A percentile compares a stretch with the other conserved stretches of the same genome.
Conservation (phyloP, 2,329 filamentous ascomycete species). For the Paraphaeosphaeria sporulosa region DNA sequence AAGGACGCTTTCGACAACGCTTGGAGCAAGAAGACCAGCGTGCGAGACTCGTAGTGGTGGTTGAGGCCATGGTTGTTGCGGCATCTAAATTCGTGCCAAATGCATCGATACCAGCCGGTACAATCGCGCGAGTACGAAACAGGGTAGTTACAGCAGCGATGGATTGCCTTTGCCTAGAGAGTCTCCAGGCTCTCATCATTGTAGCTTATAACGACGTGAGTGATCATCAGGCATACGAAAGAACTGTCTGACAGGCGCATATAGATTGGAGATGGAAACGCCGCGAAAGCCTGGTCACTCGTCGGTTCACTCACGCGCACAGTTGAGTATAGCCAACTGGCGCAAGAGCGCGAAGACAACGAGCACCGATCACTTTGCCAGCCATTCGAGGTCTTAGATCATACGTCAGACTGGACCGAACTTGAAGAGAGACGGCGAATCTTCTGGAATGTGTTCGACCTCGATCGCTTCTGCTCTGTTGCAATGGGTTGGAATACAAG, state of each 20-base stretch:
- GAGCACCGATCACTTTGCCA: slow-evolving; percentile 21
- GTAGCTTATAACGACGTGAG: slow-evolving; percentile 23
- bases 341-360: slow-evolving; percentile 27
- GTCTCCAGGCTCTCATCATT: slow-evolving; percentile 24
- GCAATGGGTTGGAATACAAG: slow-evolving; percentile 30
- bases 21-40: slow-evolving; percentile 11
- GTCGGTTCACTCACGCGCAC: slow-evolving; percentile 28
- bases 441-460: slow-evolving; percentile 31
- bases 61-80: slow-evolving; percentile 25
- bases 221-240: not conserved
- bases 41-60: slow-evolving; percentile 14
- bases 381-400: slow-evolving; percentile 17
- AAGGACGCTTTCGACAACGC: slow-evolving; percentile 21
- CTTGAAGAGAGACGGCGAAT: slow-evolving; percentile 27
- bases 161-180: slow-evolving; percentile 20
- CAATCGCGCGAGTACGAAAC: slow-evolving; percentile 3
- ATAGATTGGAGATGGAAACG: slow-evolving; percentile 23
- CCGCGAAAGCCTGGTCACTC: slow-evolving; percentile 24
- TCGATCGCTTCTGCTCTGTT: slow-evolving; percentile 28
- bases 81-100: slow-evolving; percentile 22
- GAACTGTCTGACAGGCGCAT: not conserved
- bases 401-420: slow-evolving; percentile 26
- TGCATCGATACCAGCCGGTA: not conserved
- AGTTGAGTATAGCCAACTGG: slow-evolving; percentile 25
- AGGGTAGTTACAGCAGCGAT: slow-evolving; percentile 24